Base-by-base conservation (phyloP, 495 filamentous ascomycete genomes). In the Bacidia rubella region DNA sequence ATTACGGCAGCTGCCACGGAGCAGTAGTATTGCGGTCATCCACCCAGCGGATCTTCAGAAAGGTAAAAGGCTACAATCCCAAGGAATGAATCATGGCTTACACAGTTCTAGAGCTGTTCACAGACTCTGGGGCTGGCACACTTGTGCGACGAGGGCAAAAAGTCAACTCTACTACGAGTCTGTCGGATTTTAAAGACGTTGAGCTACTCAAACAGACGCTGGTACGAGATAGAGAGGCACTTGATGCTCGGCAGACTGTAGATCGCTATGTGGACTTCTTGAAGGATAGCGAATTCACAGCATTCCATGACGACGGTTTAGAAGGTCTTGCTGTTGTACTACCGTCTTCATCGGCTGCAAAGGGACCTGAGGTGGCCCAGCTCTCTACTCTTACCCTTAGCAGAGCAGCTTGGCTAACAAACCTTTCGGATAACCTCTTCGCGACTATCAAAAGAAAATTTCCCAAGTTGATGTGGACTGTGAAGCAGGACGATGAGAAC, bases 391-490 rank as follows among this genome's bases (percentile, higher is more conserved):
- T 97, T 62, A 92, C 88, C 50, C 92, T 95, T 59, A 95, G 87
- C 48, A 97, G 95, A 69, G 78, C 88, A 11, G 92, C 88, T 40
- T 98, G 93, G 90, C 67, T 97, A 43, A 90, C 83, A 20, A 97
- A 97, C 61, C 82, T 96, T 25, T 86, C 90, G n/a, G 92, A 98
- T 65, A 98, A 98, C 64, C 85, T 97, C 47, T 95, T 98, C 66
- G 81, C 85, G 47, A 79, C 83, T 50, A 83, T 98, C 62, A 87
- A 89, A 72, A 93, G 90, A 68, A 90, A 96, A 61, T 86, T 87
- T 64, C 80, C 86, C 55, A 89, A 83, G 69, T 77, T 97, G 50
- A 82, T 90, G 29, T 98, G 92, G 90, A 95, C 88, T n/a, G 92
- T 96, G 40, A 89, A 87, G 70, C 83, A 88, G 60, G 86, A 92